A percentile compares a stretch with the other conserved stretches of the same genome.
These are phyloP conservation scores for Fagopyrum esculentum DNA, from an alignment of 148 eudicot genomes.

Conservation along the genomic window DNA sequence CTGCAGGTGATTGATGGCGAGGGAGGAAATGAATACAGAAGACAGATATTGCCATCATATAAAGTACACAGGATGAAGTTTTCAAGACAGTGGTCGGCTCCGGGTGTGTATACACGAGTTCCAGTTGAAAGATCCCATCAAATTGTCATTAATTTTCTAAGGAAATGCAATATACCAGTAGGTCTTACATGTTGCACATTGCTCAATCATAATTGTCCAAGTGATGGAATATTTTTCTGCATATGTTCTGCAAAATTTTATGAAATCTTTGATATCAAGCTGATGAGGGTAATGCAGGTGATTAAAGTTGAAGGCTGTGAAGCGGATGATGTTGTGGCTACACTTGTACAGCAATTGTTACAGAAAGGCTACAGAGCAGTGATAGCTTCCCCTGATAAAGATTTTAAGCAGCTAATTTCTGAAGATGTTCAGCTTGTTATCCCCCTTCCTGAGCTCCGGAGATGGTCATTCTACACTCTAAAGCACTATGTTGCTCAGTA, in stretches of 20 bases:
- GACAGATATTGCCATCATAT: conserved; percentile 73
- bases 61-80: conserved; percentile 67
- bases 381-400: conserved; percentile 96
- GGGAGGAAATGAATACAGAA: conserved; percentile 66
- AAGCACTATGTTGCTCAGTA: conserved; percentile 89
- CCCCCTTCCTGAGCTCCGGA: conserved; percentile 58
- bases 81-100: conserved; percentile 22
- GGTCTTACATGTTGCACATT: conserved; percentile 15
- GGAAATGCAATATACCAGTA: conserved; percentile 71
- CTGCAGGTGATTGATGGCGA: conserved; percentile 86
- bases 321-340: conserved; percentile 95
- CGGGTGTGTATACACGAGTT: conserved; percentile 24
- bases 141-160: conserved; percentile 43
- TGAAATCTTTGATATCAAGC: background rate
- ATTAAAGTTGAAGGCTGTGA: conserved; percentile 69
- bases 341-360: conserved; percentile 59
- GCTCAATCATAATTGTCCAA: background rate
- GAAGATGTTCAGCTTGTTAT: conserved; percentile 91
- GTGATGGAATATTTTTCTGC: background rate
- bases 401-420: conserved; percentile 92
- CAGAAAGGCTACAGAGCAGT: conserved; percentile 52
- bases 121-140: conserved; percentile 47
- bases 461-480: conserved; percentile 95
- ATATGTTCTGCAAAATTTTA: background rate
- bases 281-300: conserved; percentile 37